Conservation (phyloP, 345 rosid species). For the Jatropha curcas region DNA sequence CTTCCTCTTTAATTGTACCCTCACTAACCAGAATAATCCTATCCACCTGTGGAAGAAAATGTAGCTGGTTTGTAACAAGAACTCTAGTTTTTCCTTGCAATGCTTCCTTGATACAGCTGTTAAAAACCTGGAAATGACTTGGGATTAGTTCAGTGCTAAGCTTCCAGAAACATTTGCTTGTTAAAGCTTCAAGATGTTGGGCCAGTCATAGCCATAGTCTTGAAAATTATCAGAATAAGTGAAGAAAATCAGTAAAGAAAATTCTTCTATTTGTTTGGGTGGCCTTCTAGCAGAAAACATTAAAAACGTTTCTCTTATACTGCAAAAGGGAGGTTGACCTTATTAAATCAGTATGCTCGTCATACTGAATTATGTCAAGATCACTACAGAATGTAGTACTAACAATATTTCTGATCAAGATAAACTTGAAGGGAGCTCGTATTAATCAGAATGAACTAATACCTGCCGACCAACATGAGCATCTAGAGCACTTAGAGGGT, state of each 20-base stretch:
- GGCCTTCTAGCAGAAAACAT: no score
- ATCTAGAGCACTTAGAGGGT: slow-evolving; percentile 38
- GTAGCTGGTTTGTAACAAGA: slow-evolving; percentile 98
- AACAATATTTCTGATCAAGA: background rate
- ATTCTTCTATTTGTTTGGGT: background rate
- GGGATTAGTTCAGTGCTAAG: background rate
- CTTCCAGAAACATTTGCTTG: slow-evolving; percentile 3
- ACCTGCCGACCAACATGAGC: slow-evolving; percentile 38
- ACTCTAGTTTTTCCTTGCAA: slow-evolving; percentile 83
- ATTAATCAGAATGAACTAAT: background rate
- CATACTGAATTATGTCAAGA: background rate
- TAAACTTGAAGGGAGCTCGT: background rate
- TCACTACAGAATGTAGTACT: background rate
- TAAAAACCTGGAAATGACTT: slow-evolving; percentile 69
- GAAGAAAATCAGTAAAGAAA: background rate
- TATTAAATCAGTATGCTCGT: background rate
- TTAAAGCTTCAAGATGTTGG: background rate
- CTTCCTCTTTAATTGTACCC: slow-evolving; percentile 88
- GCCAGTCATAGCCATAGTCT: background rate
- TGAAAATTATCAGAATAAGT: background rate
- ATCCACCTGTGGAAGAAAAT: slow-evolving; percentile 97
- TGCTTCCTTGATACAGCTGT: slow-evolving; percentile 82
- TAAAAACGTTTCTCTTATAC: no score
- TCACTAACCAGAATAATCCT: slow-evolving; percentile 86
- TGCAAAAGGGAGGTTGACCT: no score